Percentiles rank a stretch among this genome's conserved stretches.
Conservation (phyloP, 2,329 filamentous ascomycete species). For the Herpomyces periplanetae region DNA sequence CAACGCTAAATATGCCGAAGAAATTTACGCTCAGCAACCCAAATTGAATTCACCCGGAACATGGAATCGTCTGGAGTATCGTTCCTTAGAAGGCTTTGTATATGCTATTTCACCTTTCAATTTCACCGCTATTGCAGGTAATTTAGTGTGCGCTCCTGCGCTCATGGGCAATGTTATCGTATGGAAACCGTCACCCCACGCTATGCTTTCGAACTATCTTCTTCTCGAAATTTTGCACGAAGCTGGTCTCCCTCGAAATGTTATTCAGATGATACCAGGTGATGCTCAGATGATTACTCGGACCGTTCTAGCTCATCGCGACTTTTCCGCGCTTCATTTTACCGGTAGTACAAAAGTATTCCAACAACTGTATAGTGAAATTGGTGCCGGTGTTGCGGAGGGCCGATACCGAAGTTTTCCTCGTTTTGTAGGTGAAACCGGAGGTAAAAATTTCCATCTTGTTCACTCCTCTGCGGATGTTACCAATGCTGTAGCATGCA, state of each 20-base stretch:
- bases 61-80: constrained; percentile 70
- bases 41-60: constrained; percentile 40
- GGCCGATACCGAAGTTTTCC: constrained; percentile 54
- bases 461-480: constrained; percentile 38
- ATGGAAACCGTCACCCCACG: constrained; percentile 77
- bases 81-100: constrained; percentile 69
- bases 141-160: constrained; percentile 42
- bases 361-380: constrained; percentile 50
- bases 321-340: constrained; percentile 75
- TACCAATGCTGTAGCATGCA: constrained; percentile 37
- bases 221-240: constrained; percentile 65
- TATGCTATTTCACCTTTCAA: constrained; percentile 87
- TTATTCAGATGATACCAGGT: constrained; percentile 75
- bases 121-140: constrained; percentile 76
- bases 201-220: constrained; percentile 64
- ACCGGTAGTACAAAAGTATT: constrained; percentile 76
- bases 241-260: constrained; percentile 50
- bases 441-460: constrained; percentile 74
- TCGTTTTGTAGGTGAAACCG: constrained; percentile 57
- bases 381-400: constrained; percentile 38
- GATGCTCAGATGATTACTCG: constrained; percentile 50
- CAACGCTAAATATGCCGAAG: constrained; percentile 70
- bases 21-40: constrained; percentile 58
- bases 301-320: constrained; percentile 27
- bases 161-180: constrained; percentile 75